These are phyloP conservation scores for Phytophthora colocasiae DNA, from an alignment of 352 stramenopile species.

Conservation along the genomic window DNA sequence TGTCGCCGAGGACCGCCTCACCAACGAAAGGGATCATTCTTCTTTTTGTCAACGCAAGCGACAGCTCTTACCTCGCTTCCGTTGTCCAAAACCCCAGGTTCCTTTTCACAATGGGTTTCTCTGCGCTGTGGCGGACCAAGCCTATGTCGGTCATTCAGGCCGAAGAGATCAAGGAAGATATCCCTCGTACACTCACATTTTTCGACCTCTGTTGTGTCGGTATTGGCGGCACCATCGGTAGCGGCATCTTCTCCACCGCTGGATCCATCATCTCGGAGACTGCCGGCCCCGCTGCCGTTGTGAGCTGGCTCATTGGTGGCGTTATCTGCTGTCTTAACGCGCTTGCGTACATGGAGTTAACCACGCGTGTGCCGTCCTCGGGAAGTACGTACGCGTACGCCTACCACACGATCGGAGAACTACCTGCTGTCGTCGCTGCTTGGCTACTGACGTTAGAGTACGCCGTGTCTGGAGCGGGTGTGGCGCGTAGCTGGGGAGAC, in stretches of 20 bases:
- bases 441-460: conserved; percentile 92
- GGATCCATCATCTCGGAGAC: conserved; percentile 71
- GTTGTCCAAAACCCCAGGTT: conserved; percentile 1
- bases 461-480: conserved; percentile 85
- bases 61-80: conserved; percentile 1
- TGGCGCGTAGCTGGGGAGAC: conserved; percentile 92
- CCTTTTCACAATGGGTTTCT: conserved; percentile 25
- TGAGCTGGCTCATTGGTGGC: conserved; percentile 81
- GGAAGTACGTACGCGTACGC: conserved; percentile 93
- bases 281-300: conserved; percentile 73
- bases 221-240: conserved; percentile 90
- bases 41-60: conserved; percentile 19
- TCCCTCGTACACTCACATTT: conserved; percentile 63
- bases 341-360: conserved; percentile 89
- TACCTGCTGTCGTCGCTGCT: conserved; percentile 87
- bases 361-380: conserved; percentile 80
- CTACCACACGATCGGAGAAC: conserved; percentile 91
- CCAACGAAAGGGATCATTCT: conserved; percentile 11
- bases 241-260: conserved; percentile 87
- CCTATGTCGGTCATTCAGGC: conserved; percentile 62
- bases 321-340: conserved; percentile 77
- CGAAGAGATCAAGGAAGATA: conserved; percentile 56
- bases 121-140: conserved; percentile 58
- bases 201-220: conserved; percentile 89
- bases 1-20: conserved; percentile 15